Base-by-base conservation (phyloP, 179 eudicot genomes). In the Gypsophila paniculata region DNA sequence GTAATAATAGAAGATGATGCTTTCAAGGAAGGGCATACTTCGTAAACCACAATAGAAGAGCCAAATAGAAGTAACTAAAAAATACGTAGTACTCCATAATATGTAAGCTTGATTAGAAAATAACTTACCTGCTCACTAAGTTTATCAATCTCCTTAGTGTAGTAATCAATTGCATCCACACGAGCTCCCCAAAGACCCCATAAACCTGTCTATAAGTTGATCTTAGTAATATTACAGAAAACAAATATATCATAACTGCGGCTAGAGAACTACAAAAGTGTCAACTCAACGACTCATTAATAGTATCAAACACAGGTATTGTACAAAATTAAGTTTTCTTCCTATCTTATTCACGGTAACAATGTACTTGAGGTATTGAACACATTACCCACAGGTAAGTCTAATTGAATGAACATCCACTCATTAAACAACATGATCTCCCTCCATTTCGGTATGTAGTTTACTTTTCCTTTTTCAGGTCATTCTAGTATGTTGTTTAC, bases 151-250 rank as follows among this genome's bases (percentile, higher is more conserved):
- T 93, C 91, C 73, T 76, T 65, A 21, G 87, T 71, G 74, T 91
- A 93, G 71, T 91, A 84, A 42, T 89, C 89, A 72, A 93, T 88
- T 42, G 98, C 96, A 86, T 93, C 97, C 60, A 88, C 86, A n/a
- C 83, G 81, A 74, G 77, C 55, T 9, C 98, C 98, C 89, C 96
- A 93, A 68, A 91, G 90, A 72, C 98, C 97, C 81, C 91, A 91
- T 69, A 89, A 86, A 78, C 97, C 98, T 93, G 97, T 85, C 98
- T 93, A 82, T 82, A 91, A 55, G 67, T 13, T 14, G 49, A 81
- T 64, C 18, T 70, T 54, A 76, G 71, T 58, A 42, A 59, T 38
- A 51, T 61, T 74, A 38, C 55, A 52, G 59, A 61, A 36, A 26
- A 58, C 19, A 63, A 19, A 8, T 44, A 52, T 57, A 62, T 68